Conservation (phyloP, 345 rosid genomes). For the Nasturtium officinale region DNA sequence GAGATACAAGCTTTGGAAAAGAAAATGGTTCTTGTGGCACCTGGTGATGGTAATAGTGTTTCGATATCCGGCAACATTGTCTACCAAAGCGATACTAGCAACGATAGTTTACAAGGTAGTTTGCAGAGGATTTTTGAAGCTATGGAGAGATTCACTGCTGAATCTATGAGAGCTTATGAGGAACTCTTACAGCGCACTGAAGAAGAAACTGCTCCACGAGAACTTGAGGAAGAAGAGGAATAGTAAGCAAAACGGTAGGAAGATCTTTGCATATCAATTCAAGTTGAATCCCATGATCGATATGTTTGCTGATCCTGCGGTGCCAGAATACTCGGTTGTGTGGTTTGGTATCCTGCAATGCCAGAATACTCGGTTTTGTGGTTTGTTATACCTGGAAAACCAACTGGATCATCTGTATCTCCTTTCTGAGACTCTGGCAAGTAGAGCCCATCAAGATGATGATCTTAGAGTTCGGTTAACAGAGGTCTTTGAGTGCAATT, state of each 20-base stretch:
- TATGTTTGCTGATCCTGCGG: slow-evolving; percentile 31
- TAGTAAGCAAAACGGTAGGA: slow-evolving; percentile 11
- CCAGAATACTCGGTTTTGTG: background rate
- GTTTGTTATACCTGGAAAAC: slow-evolving; percentile 1
- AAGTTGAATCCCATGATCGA: slow-evolving; percentile 2
- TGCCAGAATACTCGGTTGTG: slow-evolving; percentile 1
- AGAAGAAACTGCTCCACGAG: slow-evolving; percentile 60
- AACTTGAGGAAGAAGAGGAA: slow-evolving; percentile 48
- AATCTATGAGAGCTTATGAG: slow-evolving; percentile 68
- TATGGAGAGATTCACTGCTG: slow-evolving; percentile 79
- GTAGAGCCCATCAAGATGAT: slow-evolving; percentile 14
- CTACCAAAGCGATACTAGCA: slow-evolving; percentile 76
- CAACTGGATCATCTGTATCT: background rate
- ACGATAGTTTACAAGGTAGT: slow-evolving; percentile 65
- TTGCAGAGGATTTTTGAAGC: slow-evolving; percentile 78
- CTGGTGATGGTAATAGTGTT: slow-evolving; percentile 39
- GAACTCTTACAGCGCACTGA: slow-evolving; percentile 76
- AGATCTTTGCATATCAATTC: slow-evolving; percentile 23
- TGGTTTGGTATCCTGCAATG: background rate
- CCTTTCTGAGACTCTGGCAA: background rate
- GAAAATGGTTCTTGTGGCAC: slow-evolving; percentile 57
- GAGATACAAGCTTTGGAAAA: slow-evolving; percentile 89
- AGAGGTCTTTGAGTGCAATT: slow-evolving; percentile 4
- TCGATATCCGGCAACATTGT: slow-evolving; percentile 50
- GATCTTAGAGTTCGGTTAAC: slow-evolving; percentile 13